A percentile compares a stretch with the other conserved stretches of the same genome.
phyloP scores from a whole-genome alignment of 768 basidiomycete genomes.

The Tephrocybe sp. region DNA sequence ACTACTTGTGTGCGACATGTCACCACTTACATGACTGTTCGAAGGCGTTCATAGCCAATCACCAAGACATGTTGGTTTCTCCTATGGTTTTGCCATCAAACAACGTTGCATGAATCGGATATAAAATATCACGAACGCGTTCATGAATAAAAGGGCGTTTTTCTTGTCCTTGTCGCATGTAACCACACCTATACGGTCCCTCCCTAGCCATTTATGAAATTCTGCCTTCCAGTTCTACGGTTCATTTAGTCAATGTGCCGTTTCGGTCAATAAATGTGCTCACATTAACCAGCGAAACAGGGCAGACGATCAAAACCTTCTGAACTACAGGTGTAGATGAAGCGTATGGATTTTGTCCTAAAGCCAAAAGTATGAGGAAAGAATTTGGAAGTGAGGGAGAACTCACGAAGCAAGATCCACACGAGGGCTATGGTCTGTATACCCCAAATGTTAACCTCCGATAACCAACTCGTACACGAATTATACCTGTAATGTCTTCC shows the following conservation, averaged over 20 bases:
- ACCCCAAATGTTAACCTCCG: background rate
- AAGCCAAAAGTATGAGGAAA: background rate
- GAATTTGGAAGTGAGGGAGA: background rate
- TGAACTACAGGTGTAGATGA: slow-evolving; percentile 54
- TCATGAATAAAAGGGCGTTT: slow-evolving; percentile 65
- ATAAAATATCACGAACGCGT: slow-evolving; percentile 47
- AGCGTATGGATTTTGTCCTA: slow-evolving; percentile 84
- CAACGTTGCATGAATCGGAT: background rate
- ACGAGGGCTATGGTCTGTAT: slow-evolving; percentile 84
- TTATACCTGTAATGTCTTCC: slow-evolving; percentile 85
- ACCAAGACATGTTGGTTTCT: slow-evolving; percentile 82
- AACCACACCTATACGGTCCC: slow-evolving; percentile 45
- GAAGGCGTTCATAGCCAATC: slow-evolving; percentile 91
- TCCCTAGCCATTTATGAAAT: slow-evolving; percentile 87
- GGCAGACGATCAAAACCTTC: slow-evolving; percentile 91
- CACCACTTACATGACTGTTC: slow-evolving; percentile 65
- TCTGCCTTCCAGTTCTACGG: slow-evolving; percentile 91
- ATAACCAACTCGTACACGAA: background rate
- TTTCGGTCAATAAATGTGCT: slow-evolving; percentile 18
- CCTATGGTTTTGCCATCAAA: slow-evolving; percentile 31
- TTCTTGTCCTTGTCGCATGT: slow-evolving; percentile 47
- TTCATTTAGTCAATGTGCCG: background rate
- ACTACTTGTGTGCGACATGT: background rate
- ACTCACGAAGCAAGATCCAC: slow-evolving; percentile 88
- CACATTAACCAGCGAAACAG: slow-evolving; percentile 85